Base-by-base conservation (phyloP, 345 rosid genomes). In the Fremontodendron californicum region DNA sequence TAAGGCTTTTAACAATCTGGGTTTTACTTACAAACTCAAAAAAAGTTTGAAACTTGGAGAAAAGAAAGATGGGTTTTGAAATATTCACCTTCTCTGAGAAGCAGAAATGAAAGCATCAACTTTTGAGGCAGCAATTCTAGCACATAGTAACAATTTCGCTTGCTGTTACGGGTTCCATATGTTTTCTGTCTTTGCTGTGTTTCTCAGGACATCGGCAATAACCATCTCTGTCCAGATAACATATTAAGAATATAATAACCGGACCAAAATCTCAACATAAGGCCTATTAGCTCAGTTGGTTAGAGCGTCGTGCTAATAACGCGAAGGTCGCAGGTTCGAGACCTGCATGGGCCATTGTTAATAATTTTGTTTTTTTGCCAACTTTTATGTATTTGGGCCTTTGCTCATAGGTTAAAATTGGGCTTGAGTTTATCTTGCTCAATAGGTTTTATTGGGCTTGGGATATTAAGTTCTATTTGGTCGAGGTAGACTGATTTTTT, bases 281-380 rank as follows among this genome's bases (percentile, higher is more conserved):
- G 86, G 91, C 88, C 84, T 85, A 87, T 87, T 86, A 87, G 91
- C 89, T 91, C 89, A 89, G 94, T 1, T 89, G 94, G 98, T 93
- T 89, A 93, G 88, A 90, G 92, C 90, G 94, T 91, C 91, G 92
- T 93, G 94, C 92, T 89, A 93, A 90, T 91, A 88, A 93, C 94
- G 97, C 94, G 90, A 90, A 90, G 92, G 97, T 89, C 89, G 87
- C 85, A 83, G 85, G 92, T 88, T 88, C 89, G 89, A 91, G 37
- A 79, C 88, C 89, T 88, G 90, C 85, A 91, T 91, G 86, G 95
- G 91, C 89, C 95, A 90, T n/a, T n/a, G n/a, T n/a, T n/a, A n/a
- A n/a, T n/a, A n/a, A n/a, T n/a, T n/a, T n/a, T n/a, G n/a, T n/a
- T n/a, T n/a, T n/a, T n/a, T n/a, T n/a, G n/a, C n/a, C n/a, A n/a